Base-by-base conservation (phyloP, 2,329 filamentous ascomycete genomes). In the Diaporthe ampelina region DNA sequence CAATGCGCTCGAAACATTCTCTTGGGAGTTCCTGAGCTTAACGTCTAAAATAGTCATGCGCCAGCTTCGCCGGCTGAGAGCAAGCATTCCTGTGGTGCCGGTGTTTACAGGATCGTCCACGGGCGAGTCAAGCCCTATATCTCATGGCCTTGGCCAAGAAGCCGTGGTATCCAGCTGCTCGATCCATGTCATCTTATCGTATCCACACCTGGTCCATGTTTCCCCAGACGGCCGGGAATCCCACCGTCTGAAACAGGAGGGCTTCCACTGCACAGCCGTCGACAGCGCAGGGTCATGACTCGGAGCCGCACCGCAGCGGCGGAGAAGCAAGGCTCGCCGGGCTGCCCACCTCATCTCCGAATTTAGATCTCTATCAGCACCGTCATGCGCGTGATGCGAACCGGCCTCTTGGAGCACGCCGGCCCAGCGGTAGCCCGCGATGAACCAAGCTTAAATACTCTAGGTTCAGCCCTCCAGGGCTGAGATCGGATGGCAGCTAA, bases 151-250 rank as follows among this genome's bases (percentile, higher is more conserved):
- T 52, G 63, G 63, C 45, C 63, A 68, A 68, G 63, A 68, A 17
- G 32, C 32, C 17, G 45, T 29, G 45, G 63, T 68, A 48, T 68
- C 63, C 63, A 68, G 63, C 63, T 26, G 63, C 32, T 68, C 63
- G 63, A 68, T 68, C 63, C 63, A 68, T 68, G n/a, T 68, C 48
- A 68, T 68, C 48, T 68, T 68, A 68, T 54, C 63, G 63, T 40
- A 54, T 40, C 63, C 63, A 68, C 63, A 68, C n/a, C 48, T 54
- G 29, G 32, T 26, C 48, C 63, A 68, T 54, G 63, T 54, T 68
- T 68, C 48, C 63, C 45, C 63, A 40, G 63, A 68, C 63, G 40
- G 63, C 32, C 63, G 35, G 63, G 48, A 68, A 54, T 68, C 63
- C 63, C 63, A 68, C 45, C 48, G 63, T 37, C 48, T 54, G 63